These are phyloP conservation scores for Mycena alexandri DNA, from an alignment of 768 basidiomycete species.

Conservation along the genomic window DNA sequence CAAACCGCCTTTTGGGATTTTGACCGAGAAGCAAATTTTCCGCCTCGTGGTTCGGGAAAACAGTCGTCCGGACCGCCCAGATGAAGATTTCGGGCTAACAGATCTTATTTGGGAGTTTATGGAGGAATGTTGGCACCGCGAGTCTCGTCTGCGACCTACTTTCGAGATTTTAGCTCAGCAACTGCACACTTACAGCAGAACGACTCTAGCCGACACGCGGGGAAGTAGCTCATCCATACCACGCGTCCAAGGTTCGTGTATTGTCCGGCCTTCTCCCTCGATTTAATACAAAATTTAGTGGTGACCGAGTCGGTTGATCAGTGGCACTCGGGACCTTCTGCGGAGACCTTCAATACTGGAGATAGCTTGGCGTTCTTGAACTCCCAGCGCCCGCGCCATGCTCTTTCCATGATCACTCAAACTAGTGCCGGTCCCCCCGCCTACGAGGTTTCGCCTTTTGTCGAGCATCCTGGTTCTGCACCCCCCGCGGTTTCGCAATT, in stretches of 20 bases:
- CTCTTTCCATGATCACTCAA: constrained; percentile 27
- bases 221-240: constrained; percentile 13
- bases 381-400: constrained; percentile 12
- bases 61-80: constrained; percentile 45
- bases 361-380: constrained; percentile 26
- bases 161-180: constrained; percentile 42
- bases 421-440: constrained; percentile 28
- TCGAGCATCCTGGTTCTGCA: constrained; percentile 19
- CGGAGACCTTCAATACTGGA: constrained; percentile 2
- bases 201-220: constrained; percentile 14
- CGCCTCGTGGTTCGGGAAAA: constrained; percentile 43
- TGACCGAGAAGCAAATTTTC: constrained; percentile 44
- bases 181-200: constrained; percentile 16
- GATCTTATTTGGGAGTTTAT: constrained; percentile 43
- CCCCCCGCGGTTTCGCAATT: constrained; percentile 27
- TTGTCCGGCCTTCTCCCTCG: not conserved
- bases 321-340: not conserved
- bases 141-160: constrained; percentile 42
- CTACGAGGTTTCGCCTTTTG: constrained; percentile 27
- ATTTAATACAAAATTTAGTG: constrained; percentile 15
- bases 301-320: constrained; percentile 2
- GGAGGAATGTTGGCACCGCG: constrained; percentile 44
- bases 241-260: constrained; percentile 16
- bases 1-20: constrained; percentile 42
- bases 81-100: constrained; percentile 38